Conservation (phyloP, 306 rosid species). For the Ammopiptanthus mongolicus region DNA sequence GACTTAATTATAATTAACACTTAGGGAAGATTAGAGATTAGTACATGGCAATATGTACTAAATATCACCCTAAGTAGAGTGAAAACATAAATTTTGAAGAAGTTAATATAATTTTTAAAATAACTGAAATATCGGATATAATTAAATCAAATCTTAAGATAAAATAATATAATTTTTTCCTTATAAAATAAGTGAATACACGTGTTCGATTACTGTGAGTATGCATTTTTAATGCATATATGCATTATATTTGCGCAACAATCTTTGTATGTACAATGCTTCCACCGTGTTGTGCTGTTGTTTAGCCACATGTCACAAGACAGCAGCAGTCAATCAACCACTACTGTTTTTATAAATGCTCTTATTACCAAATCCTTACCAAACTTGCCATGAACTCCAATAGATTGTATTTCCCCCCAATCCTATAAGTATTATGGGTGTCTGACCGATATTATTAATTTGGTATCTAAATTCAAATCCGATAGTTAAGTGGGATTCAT, state of each 20-base stretch:
- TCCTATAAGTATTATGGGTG: background rate
- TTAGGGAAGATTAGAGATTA: no score
- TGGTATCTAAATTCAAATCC: background rate
- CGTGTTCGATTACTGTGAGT: background rate
- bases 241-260: background rate
- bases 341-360: background rate
- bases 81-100: no score
- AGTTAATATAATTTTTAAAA: no score
- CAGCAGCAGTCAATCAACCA: background rate
- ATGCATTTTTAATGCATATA: background rate
- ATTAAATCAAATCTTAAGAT: no score
- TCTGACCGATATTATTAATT: background rate
- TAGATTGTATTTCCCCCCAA: background rate
- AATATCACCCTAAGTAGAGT: no score
- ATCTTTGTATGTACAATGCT: background rate
- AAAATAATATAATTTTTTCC: no score
- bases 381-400: background rate
- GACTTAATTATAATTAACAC: no score
- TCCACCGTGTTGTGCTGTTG: background rate
- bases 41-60: no score
- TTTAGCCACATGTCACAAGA: background rate
- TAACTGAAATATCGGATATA: no score
- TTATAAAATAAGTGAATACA: background rate
- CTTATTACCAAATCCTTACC: background rate
- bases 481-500: background rate